These are phyloP conservation scores for Beauveria medogensis DNA, from an alignment of 2,329 filamentous ascomycete species.

Conservation along the genomic window DNA sequence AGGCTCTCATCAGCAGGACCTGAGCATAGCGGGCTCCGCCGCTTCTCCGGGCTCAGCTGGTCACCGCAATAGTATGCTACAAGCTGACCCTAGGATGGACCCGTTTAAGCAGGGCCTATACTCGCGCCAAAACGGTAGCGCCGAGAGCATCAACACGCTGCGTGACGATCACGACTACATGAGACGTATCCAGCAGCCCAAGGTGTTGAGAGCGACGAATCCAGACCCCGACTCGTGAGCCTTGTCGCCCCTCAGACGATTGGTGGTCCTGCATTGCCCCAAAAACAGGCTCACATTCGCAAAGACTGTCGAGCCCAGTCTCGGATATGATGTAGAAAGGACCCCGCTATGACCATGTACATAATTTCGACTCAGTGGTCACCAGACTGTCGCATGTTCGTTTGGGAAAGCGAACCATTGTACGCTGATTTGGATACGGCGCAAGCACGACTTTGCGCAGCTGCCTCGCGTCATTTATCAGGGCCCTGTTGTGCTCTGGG, in stretches of 20 bases:
- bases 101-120: conserved; percentile 52
- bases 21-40: conserved; percentile 26
- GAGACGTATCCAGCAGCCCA: conserved; percentile 45
- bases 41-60: conserved; percentile 29
- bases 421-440: background rate
- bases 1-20: conserved; percentile 35
- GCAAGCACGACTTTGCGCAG: background rate
- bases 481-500: background rate
- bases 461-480: background rate
- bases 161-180: conserved; percentile 61
- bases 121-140: conserved; percentile 44
- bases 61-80: conserved; percentile 45
- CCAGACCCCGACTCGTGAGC: conserved; percentile 39
- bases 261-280: background rate
- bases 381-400: conserved; percentile 4
- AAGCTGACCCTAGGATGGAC: conserved; percentile 56
- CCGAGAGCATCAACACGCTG: conserved; percentile 55
- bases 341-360: conserved; percentile 9
- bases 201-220: conserved; percentile 55
- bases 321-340: conserved; percentile 6
- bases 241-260: background rate
- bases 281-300: background rate
- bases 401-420: background rate
- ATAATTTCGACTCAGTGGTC: conserved; percentile 9
- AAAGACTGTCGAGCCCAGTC: background rate